phyloP scores from a whole-genome alignment of 1,284 basidiomycete genomes.

The Hemileia vastatrix region DNA sequence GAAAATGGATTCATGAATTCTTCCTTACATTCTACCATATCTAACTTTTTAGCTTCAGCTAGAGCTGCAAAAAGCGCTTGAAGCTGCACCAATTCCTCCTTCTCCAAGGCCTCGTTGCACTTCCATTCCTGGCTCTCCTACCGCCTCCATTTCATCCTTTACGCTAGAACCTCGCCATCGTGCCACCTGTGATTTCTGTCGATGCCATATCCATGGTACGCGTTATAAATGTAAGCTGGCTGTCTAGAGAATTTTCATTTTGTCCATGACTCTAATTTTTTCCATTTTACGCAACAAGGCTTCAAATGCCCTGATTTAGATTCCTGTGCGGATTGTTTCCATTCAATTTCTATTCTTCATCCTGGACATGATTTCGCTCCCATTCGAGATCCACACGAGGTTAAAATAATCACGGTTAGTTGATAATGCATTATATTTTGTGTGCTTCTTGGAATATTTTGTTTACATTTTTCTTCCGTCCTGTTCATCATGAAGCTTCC shows the following conservation, averaged over 20 bases:
- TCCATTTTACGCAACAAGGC: neutral
- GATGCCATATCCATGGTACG: constrained; percentile 14
- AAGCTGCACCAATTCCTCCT: neutral
- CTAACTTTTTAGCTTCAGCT: constrained; percentile 14
- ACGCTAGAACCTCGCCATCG: too few relatives aligned
- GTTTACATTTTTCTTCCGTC: neutral
- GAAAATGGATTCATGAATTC: too few relatives aligned
- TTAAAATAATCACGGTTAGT: constrained; percentile 10
- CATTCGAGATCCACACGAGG: neutral
- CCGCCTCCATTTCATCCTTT: constrained; percentile 2
- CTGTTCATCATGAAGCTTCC: neutral
- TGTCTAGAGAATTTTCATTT: too few relatives aligned
- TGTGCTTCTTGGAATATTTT: too few relatives aligned
- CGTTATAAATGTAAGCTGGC: constrained; percentile 21
- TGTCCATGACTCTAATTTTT: too few relatives aligned
- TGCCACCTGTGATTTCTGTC: constrained; percentile 20
- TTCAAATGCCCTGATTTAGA: constrained; percentile 20
- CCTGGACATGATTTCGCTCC: constrained; percentile 16
- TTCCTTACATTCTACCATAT: too few relatives aligned
- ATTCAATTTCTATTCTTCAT: constrained; percentile 8
- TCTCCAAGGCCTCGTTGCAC: neutral
- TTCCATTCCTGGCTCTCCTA: neutral
- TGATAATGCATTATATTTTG: too few relatives aligned
- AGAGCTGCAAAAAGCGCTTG: constrained; percentile 10
- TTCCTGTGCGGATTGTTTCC: constrained; percentile 10